Base-by-base conservation (phyloP, 768 basidiomycete genomes). In the Russula brevipes region DNA sequence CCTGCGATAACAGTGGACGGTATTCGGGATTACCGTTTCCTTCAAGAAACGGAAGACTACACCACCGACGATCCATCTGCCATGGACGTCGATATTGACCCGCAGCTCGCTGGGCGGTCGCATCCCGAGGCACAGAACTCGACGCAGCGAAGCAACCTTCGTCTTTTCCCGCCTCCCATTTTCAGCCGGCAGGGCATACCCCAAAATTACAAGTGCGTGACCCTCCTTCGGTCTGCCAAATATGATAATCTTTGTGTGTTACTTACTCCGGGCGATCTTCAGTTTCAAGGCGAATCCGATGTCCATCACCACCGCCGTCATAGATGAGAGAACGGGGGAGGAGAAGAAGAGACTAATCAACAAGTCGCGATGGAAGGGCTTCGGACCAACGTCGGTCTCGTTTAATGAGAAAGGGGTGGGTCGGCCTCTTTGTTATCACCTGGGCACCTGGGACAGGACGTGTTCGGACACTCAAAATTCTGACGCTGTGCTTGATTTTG, bases 261-360 rank as follows among this genome's bases (percentile, higher is more conserved):
- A 39, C 24, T n/a, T 54, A 31, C 36, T 16, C 9, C 2, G 36
- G 4, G 2, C 24, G 53, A 16, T 11, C 33, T 31, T 41, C 12
- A 93, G 90, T 60, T 94, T 88, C 78, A 90, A 88, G 70, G 78
- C 85, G 4, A 94, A 91, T 68, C 76, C 85, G 11, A 84, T 87
- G 2, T 91, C 91, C 0, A 83, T 91, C 66, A 76, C 82, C 1
- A 80, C 88, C 6, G 88, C 84, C 5, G 75, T 81, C 16, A 74
- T 87, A 11, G 85, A 89, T 68, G 87, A 87, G 71, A 83, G 82
- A 64, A 93, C 89, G 0, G 91, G 92, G 31, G 85, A 88, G 69
- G 91, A 92, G 72, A 85, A 82, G 70, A 89, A 87, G 67, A 80
- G 92, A 3, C 78, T 91, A n/a, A 88, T 95, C 63, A 94, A 94